These are phyloP conservation scores for Tanacetum coccineum DNA, from an alignment of 129 eudicot genomes.

Conservation along the genomic window DNA sequence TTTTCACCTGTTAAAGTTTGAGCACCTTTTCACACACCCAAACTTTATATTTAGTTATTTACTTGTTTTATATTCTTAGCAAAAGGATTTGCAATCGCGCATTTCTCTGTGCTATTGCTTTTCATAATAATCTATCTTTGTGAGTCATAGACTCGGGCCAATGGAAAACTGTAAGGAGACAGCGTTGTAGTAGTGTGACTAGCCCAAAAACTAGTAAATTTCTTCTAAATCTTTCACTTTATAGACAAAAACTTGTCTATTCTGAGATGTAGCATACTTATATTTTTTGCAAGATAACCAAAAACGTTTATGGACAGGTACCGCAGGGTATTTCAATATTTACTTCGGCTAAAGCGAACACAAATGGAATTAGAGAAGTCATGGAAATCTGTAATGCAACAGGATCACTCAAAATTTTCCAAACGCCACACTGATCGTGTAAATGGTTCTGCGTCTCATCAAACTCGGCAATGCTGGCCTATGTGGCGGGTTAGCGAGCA, in stretches of 20 bases:
- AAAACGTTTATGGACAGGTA: constrained; percentile 46
- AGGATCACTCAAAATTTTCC: constrained; percentile 85
- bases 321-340: constrained; percentile 80
- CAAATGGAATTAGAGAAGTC: too few species aligned
- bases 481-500: constrained; percentile 98
- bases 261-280: too few species aligned
- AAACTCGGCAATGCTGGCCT: constrained; percentile 81
- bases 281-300: neutral
- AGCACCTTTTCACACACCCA: too few species aligned
- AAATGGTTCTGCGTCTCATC: constrained; percentile 57
- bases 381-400: constrained; percentile 98
- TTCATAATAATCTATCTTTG: neutral
- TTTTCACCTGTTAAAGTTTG: too few species aligned
- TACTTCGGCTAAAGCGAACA: too few species aligned
- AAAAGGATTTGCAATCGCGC: neutral
- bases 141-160: neutral
- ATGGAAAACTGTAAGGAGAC: neutral
- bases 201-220: neutral
- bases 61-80: too few species aligned
- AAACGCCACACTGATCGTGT: constrained; percentile 45
- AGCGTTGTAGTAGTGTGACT: constrained; percentile 13
- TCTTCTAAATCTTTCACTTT: neutral
- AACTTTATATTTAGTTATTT: too few species aligned
- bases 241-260: neutral
- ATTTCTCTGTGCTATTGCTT: neutral